Conservation (phyloP, 495 filamentous ascomycete genomes). For the Podospora bellae-mahoneyi region DNA sequence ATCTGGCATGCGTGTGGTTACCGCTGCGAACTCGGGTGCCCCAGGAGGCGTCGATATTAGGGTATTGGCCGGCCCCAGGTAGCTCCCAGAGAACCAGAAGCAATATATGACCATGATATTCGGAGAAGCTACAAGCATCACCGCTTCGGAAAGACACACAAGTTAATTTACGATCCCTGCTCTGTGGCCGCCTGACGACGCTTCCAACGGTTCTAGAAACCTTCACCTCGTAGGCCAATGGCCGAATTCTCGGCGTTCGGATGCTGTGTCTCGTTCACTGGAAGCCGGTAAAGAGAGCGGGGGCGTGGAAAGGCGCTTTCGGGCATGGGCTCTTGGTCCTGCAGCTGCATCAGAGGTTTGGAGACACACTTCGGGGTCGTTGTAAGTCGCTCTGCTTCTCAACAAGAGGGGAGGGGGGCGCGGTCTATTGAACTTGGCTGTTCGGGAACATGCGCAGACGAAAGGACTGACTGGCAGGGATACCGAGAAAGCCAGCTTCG, state of each 20-base stretch:
- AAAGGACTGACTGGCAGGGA: not conserved
- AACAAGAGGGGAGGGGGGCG: not conserved
- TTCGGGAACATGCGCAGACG: not conserved
- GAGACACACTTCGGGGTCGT: not conserved
- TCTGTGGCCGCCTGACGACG: constrained; percentile 1
- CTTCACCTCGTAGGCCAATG: not conserved
- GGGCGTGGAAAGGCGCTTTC: not conserved
- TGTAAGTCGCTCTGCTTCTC: not conserved
- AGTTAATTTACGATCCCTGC: constrained; percentile 1
- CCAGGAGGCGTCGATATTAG: constrained; percentile 3
- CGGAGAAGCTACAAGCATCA: not conserved
- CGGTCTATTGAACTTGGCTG: not conserved
- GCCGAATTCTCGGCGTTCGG: constrained; percentile 7
- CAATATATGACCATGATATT: not conserved
- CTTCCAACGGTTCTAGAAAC: constrained; percentile 10
- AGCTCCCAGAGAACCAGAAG: not conserved
- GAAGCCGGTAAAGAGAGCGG: not conserved
- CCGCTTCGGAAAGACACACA: constrained; percentile 1
- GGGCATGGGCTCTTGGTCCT: not conserved
- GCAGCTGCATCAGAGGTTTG: not conserved
- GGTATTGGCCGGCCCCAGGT: not conserved
- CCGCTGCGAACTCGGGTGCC: constrained; percentile 1
- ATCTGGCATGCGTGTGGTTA: constrained; percentile 10
- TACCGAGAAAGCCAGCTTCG: constrained; percentile 1
- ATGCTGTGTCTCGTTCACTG: constrained; percentile 3